Percentiles rank a stretch among this genome's conserved stretches.
Evolutionary conservation across 1,284 basidiomycete genomes (phyloP).

Genomic region (Sanghuangporus sanghuang): DNA sequence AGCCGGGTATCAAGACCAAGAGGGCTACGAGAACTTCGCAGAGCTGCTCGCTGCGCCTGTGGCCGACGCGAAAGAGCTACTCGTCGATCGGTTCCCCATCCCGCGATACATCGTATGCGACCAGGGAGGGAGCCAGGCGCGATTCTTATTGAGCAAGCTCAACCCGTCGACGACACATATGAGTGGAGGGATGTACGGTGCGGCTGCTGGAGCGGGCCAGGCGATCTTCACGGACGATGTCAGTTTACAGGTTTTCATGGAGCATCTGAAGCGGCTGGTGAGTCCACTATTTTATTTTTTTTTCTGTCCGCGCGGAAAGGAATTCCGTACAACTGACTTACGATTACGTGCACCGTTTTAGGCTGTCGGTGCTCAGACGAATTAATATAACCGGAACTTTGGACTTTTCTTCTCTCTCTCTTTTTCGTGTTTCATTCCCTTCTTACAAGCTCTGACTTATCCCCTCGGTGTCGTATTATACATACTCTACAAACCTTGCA

Average conservation of each 20-base stretch:
- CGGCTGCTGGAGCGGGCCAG: constrained; percentile 59
- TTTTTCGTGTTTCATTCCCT: not conserved
- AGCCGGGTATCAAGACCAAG: constrained; percentile 99
- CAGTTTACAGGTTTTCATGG: constrained; percentile 95
- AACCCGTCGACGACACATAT: constrained; percentile 99
- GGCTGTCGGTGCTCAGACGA: constrained; percentile 72
- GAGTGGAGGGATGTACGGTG: constrained; percentile 84
- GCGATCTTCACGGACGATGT: constrained; percentile 99
- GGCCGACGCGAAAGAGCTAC: constrained; percentile 81
- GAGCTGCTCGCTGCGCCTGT: constrained; percentile 87
- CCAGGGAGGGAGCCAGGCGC: constrained; percentile 95
- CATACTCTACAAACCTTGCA: no score
- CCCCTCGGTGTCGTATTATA: no score
- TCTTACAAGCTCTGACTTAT: not conserved
- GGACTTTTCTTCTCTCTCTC: not conserved
- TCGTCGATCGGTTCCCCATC: constrained; percentile 94
- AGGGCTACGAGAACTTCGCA: constrained; percentile 98
- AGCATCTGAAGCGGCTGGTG: constrained; percentile 86
- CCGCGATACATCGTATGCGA: constrained; percentile 98
- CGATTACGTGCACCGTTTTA: constrained; percentile 23
- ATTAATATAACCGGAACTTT: constrained; percentile 29
- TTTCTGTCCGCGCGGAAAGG: not conserved
- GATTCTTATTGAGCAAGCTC: constrained; percentile 94
- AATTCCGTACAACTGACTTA: constrained; percentile 8
- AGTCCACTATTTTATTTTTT: constrained; percentile 26